A percentile compares a stretch with the other conserved stretches of the same genome.
phyloP scores from a whole-genome alignment of 2,329 filamentous ascomycete genomes.

The Fusarium proliferatum region DNA sequence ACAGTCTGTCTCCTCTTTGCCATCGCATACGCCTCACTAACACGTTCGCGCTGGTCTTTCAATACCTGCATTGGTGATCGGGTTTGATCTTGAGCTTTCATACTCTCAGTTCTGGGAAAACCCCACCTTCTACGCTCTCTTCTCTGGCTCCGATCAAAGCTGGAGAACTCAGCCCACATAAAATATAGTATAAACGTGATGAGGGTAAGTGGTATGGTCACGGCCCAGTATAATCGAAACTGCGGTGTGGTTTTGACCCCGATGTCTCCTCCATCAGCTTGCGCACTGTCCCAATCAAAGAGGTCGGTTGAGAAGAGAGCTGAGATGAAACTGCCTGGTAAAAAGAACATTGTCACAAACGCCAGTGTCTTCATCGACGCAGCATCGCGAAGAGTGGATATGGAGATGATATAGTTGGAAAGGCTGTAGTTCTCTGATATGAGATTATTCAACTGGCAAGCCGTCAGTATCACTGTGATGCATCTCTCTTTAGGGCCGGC shows the following conservation, averaged over 20 bases:
- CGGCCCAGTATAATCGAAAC: constrained; percentile 55
- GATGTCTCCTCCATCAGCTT: constrained; percentile 43
- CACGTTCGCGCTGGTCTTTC: constrained; percentile 21
- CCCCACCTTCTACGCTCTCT: constrained; percentile 29
- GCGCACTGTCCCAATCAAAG: constrained; percentile 49
- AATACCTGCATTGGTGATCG: constrained; percentile 27
- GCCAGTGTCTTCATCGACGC: constrained; percentile 58
- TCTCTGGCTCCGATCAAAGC: constrained; percentile 35
- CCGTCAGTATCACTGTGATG: constrained; percentile 9
- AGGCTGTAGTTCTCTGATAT: constrained; percentile 53
- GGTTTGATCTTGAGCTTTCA: constrained; percentile 15
- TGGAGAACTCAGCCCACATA: constrained; percentile 48
- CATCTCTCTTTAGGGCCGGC: constrained; percentile 9
- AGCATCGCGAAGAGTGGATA: constrained; percentile 54
- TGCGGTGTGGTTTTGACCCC: constrained; percentile 49
- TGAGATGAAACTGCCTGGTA: constrained; percentile 56
- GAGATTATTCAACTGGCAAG: constrained; percentile 51
- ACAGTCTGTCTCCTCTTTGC: constrained; percentile 20
- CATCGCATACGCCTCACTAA: constrained; percentile 23
- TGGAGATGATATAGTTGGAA: constrained; percentile 51
- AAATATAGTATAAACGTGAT: constrained; percentile 52
- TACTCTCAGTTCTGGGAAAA: constrained; percentile 26
- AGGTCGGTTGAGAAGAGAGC: constrained; percentile 54
- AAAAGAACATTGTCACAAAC: constrained; percentile 57
- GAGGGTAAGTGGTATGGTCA: constrained; percentile 54